These are phyloP conservation scores for Naganishia randhawae DNA, from an alignment of 768 basidiomycete genomes.

Conservation along the genomic window DNA sequence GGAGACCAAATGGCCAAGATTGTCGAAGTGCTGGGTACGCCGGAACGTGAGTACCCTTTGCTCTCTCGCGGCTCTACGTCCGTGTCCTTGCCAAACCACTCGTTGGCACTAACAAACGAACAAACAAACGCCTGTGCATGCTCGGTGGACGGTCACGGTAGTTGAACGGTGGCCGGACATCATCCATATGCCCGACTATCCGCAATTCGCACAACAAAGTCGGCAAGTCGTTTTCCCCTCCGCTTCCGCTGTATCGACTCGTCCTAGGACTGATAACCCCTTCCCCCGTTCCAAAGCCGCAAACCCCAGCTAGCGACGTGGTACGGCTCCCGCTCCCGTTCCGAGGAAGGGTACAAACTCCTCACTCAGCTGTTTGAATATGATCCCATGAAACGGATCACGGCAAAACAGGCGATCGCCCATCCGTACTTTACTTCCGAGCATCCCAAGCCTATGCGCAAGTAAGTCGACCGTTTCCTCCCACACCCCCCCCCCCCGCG, in stretches of 20 bases:
- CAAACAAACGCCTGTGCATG: no score
- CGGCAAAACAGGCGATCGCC: slow-evolving; percentile 70
- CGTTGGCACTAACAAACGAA: no score
- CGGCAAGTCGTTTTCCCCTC: slow-evolving; percentile 55
- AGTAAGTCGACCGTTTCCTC: no score
- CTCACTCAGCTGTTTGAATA: slow-evolving; percentile 82
- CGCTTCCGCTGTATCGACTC: neutral
- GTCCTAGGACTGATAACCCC: neutral
- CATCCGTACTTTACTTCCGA: slow-evolving; percentile 94
- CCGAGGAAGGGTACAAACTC: slow-evolving; percentile 67
- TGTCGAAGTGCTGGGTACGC: slow-evolving; percentile 88
- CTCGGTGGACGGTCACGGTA: no score
- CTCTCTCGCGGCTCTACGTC: no score
- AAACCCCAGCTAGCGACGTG: slow-evolving; percentile 53
- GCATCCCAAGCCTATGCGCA: slow-evolving; percentile 68
- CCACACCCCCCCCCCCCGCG: no score
- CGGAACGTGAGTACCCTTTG: slow-evolving; percentile 61
- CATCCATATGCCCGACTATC: slow-evolving; percentile 80
- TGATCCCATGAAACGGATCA: slow-evolving; percentile 81
- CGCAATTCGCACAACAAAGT: slow-evolving; percentile 74
- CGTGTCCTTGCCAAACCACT: no score
- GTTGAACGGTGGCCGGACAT: slow-evolving; percentile 85
- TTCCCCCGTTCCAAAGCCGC: slow-evolving; percentile 21
- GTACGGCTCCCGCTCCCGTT: slow-evolving; percentile 54
- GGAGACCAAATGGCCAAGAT: slow-evolving; percentile 91